Base-by-base conservation (phyloP, 352 stramenopile species). In the Pythium oligandrum region DNA sequence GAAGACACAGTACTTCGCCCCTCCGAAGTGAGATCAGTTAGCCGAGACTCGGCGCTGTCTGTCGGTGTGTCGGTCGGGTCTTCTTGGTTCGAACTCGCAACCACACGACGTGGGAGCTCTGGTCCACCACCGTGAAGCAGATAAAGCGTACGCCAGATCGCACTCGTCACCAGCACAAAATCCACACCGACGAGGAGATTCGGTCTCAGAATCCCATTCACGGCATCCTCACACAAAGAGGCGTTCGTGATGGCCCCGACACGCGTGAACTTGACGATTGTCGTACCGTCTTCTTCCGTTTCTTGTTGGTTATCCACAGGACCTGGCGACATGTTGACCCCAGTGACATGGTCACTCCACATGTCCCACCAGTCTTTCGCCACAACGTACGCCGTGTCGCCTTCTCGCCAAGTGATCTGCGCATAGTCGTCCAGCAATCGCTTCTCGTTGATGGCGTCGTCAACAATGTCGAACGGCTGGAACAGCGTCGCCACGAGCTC, bases 41-140 rank as follows among this genome's bases (percentile, higher is more conserved):
- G 17, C 17, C 17, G 17, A 26, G 17, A 26, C 17, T 26, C 17
- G 17, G 17, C 17, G 17, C 17, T 26, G 17, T 26, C 17, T 26
- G 17, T 26, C 17, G 17, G 17, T 26, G 17, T 43, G 17, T 55
- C 33, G 10, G 47, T 31, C 4, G 33, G 3, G 5, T 10, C 11
- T 4, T 44, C 8, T 39, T 36, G 10, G 2, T 38, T 40, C 26
- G 39, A 9, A 4, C 53, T 26, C 2, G 37, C 52, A 2, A 73
- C 38, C n/a, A 88, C 55, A 40, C 72, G 77, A 3, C 81, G 78
- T 3, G 78, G 68, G 42, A 87, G 68, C 35, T 75, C 71, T 0
- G 75, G 78, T 1, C 78, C 78, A 9, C 76, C 74, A 40, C 76
- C 76, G 40, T 89, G 88, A 0, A 75, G 45, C 49, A 76, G 52